Evolutionary conservation across 106 monocot species (phyloP).

Genomic region (Allium sativum): DNA sequence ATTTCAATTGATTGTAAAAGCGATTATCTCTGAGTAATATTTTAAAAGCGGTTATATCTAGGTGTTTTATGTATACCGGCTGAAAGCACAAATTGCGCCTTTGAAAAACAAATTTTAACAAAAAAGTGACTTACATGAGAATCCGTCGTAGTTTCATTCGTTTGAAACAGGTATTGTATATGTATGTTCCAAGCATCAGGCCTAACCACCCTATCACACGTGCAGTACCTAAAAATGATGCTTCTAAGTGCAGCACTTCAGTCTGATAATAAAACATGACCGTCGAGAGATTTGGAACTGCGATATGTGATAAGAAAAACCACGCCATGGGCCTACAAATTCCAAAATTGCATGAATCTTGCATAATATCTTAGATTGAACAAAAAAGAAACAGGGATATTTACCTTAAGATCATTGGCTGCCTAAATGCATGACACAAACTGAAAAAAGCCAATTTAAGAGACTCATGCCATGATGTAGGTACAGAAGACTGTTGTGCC

Average conservation of each 20-base stretch:
- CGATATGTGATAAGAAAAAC: slow-evolving; percentile 67
- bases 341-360: background rate
- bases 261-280: slow-evolving; percentile 84
- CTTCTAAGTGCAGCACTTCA: slow-evolving; percentile 58
- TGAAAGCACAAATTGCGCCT: too few species aligned
- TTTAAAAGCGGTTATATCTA: too few species aligned
- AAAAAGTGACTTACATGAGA: slow-evolving; percentile 52
- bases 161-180: slow-evolving; percentile 61
- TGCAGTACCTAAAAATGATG: slow-evolving; percentile 64
- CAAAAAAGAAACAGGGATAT: background rate
- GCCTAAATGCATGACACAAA: slow-evolving; percentile 42
- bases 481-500: slow-evolving; percentile 6
- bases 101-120: too few species aligned
- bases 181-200: slow-evolving; percentile 62
- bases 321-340: slow-evolving; percentile 71
- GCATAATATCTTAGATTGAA: background rate
- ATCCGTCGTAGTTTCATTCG: slow-evolving; percentile 42
- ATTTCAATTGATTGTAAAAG: too few species aligned
- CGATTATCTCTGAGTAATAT: too few species aligned
- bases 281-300: slow-evolving; percentile 74
- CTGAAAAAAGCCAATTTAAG: slow-evolving; percentile 32
- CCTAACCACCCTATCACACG: slow-evolving; percentile 82
- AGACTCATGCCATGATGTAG: slow-evolving; percentile 22
- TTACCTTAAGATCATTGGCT: slow-evolving; percentile 66
- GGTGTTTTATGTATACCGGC: too few species aligned